Conservation (phyloP, 768 basidiomycete species). For the Psilocybe cyanescens region DNA sequence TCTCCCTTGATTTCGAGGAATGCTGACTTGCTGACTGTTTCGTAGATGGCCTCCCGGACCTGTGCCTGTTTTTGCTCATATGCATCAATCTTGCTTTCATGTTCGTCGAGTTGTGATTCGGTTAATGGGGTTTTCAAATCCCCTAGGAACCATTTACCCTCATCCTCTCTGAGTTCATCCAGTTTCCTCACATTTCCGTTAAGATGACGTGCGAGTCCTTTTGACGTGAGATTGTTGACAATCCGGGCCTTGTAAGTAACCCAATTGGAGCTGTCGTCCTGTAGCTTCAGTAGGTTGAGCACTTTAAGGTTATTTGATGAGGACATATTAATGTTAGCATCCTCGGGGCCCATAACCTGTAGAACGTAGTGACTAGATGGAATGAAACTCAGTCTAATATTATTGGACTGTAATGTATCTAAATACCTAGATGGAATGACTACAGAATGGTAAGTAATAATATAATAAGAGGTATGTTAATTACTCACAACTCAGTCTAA, state of each 20-base stretch:
- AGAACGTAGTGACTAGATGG: no score
- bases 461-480: no score
- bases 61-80: constrained; percentile 29
- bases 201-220: constrained; percentile 28
- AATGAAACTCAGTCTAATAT: no score
- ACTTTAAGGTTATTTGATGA: constrained; percentile 18
- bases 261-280: constrained; percentile 34
- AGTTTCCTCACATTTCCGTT: constrained; percentile 26
- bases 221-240: constrained; percentile 25
- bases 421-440: no score
- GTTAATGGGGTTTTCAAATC: constrained; percentile 5
- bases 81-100: constrained; percentile 25
- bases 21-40: constrained; percentile 22
- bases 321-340: no score
- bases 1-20: constrained; percentile 27
- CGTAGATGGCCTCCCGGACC: constrained; percentile 27
- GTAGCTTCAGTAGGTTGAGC: constrained; percentile 25
- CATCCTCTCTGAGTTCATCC: constrained; percentile 1
- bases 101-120: constrained; percentile 4
- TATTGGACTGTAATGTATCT: no score
- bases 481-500: no score
- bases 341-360: no score
- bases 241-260: constrained; percentile 26
- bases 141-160: constrained; percentile 19
- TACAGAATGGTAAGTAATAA: no score